Evolutionary conservation across 208 protist species (phyloP).

Genomic region (Crithidia acanthocephali): DNA sequence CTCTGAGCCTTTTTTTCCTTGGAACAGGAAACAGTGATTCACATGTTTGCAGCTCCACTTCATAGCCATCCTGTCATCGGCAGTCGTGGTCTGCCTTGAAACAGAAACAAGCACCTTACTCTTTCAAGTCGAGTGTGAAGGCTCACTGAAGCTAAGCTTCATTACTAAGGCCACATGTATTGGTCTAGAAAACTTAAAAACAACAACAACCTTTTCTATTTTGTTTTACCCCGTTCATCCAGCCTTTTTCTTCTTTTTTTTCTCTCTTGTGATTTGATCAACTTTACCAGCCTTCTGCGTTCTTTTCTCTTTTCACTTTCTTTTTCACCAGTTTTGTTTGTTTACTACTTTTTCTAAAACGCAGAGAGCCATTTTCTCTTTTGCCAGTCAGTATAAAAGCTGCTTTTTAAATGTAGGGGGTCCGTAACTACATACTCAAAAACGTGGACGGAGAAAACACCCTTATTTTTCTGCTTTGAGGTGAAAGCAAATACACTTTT

Average conservation of each 20-base stretch:
- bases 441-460: constrained; percentile 3
- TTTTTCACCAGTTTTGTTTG: neutral
- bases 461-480: neutral
- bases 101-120: too few species aligned
- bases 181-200: neutral
- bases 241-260: constrained; percentile 15
- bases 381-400: neutral
- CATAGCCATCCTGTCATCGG: too few species aligned
- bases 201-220: neutral
- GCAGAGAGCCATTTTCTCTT: neutral
- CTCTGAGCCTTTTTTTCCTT: too few species aligned
- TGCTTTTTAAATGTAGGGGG: constrained; percentile 7
- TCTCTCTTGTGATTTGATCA: constrained; percentile 1
- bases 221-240: constrained; percentile 19
- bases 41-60: too few species aligned
- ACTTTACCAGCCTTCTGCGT: constrained; percentile 5
- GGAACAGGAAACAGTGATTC: too few species aligned
- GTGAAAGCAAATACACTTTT: constrained; percentile 7
- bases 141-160: too few species aligned
- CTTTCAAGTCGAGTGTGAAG: too few species aligned
- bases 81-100: too few species aligned
- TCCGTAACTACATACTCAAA: constrained; percentile 19
- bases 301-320: neutral
- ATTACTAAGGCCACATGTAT: too few species aligned
- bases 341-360: neutral